These are phyloP conservation scores for Cucumis hystrix DNA, from an alignment of 306 rosid genomes.

Conservation along the genomic window DNA sequence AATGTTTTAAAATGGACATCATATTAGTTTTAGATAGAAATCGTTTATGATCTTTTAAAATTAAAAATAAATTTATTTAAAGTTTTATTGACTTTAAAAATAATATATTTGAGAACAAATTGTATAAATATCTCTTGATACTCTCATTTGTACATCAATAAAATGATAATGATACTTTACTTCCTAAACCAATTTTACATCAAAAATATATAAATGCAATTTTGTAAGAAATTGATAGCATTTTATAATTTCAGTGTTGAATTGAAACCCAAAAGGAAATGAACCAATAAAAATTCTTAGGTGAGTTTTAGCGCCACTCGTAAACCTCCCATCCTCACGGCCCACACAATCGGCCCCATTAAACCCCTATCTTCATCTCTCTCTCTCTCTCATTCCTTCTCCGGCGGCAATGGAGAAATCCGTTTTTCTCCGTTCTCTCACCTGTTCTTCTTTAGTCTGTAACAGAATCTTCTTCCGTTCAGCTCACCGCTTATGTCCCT, in stretches of 20 bases:
- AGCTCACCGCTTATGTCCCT: constrained; percentile 7
- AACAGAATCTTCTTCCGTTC: constrained; percentile 39
- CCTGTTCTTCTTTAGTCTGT: constrained; percentile 35
- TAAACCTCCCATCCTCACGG: neutral
- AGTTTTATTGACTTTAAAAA: no score
- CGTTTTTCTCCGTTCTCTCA: constrained; percentile 53
- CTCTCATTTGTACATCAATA: no score
- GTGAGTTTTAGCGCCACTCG: neutral
- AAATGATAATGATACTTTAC: no score
- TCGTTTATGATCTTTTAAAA: no score
- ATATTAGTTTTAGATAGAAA: no score
- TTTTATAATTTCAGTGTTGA: neutral
- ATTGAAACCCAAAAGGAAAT: neutral
- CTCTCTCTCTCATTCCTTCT: neutral
- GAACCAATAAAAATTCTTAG: neutral
- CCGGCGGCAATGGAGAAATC: constrained; percentile 49
- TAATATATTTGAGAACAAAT: no score
- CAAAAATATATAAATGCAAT: no score
- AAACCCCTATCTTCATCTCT: neutral
- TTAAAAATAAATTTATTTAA: no score
- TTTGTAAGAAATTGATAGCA: neutral
- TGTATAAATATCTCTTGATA: no score
- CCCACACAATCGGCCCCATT: neutral
- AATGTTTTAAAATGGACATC: no score
- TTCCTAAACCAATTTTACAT: no score